phyloP scores from a whole-genome alignment of 257 asterid species.

The Gardenia jasminoides region DNA sequence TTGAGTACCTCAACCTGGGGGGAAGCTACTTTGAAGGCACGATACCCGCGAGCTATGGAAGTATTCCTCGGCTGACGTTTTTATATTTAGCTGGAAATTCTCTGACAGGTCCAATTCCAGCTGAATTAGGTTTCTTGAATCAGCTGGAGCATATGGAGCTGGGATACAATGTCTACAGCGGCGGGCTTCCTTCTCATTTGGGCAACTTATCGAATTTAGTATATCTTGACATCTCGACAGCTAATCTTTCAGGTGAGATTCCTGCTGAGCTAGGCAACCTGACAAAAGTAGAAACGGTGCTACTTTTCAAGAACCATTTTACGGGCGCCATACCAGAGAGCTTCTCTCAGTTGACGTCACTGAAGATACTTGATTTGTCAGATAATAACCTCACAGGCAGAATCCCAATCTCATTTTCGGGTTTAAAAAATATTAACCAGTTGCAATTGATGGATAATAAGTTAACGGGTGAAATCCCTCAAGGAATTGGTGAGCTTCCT shows the following conservation, averaged over 20 bases:
- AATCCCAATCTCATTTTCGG: constrained; percentile 52
- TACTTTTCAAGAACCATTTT: constrained; percentile 56
- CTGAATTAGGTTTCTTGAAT: constrained; percentile 42
- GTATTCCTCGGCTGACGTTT: constrained; percentile 38
- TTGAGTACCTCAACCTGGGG: constrained; percentile 80
- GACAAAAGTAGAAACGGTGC: constrained; percentile 44
- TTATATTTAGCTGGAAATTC: constrained; percentile 66
- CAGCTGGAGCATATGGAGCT: constrained; percentile 65
- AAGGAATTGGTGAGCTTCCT: constrained; percentile 69
- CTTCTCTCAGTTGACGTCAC: constrained; percentile 40
- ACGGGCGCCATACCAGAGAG: constrained; percentile 56
- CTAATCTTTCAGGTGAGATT: constrained; percentile 68
- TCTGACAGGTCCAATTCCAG: constrained; percentile 60
- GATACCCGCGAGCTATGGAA: constrained; percentile 64
- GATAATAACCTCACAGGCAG: constrained; percentile 63
- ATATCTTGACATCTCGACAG: constrained; percentile 64
- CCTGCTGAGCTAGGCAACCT: constrained; percentile 50
- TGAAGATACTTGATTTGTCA: constrained; percentile 63
- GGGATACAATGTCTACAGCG: constrained; percentile 61
- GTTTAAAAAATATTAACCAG: constrained; percentile 34
- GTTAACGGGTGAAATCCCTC: constrained; percentile 72
- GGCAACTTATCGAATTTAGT: constrained; percentile 38
- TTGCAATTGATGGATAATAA: constrained; percentile 63
- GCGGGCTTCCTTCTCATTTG: constrained; percentile 52
- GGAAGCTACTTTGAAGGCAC: constrained; percentile 78